A percentile compares a stretch with the other conserved stretches of the same genome.
phyloP scores from a whole-genome alignment of 2,329 filamentous ascomycete species.

The Trichoderma hamatum region DNA sequence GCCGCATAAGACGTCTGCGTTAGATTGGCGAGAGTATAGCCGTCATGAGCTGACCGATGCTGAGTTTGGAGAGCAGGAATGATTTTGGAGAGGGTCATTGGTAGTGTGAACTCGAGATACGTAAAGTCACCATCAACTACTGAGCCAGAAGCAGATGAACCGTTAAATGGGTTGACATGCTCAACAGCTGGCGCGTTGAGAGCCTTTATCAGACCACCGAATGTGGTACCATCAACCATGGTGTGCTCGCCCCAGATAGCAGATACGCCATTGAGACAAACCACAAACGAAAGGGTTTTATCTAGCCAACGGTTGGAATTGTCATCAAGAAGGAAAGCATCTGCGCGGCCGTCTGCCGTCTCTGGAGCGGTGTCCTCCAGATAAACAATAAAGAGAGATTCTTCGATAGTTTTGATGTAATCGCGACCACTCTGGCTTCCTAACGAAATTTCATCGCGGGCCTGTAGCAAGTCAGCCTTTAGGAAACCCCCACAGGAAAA shows the following conservation, averaged over 20 bases:
- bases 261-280: constrained; percentile 25
- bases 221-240: constrained; percentile 26
- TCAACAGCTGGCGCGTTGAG: background rate
- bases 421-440: background rate
- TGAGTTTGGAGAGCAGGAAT: background rate
- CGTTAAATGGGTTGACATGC: background rate
- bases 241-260: constrained; percentile 26
- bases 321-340: constrained; percentile 5
- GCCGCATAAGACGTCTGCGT: constrained; percentile 6
- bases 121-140: background rate
- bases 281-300: constrained; percentile 26
- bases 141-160: background rate
- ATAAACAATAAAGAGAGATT: constrained; percentile 19
- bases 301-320: constrained; percentile 29
- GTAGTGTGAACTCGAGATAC: background rate
- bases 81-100: background rate
- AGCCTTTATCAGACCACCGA: constrained; percentile 7
- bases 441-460: constrained; percentile 12
- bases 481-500: too few species aligned
- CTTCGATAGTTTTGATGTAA: constrained; percentile 21
- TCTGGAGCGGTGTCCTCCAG: constrained; percentile 27
- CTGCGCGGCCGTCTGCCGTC: background rate
- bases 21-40: constrained; percentile 5
- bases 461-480: background rate
- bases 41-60: background rate